A percentile compares a stretch with the other conserved stretches of the same genome.
phyloP scores from a whole-genome alignment of 2,329 filamentous ascomycete genomes.

The Colletotrichum simmondsii region DNA sequence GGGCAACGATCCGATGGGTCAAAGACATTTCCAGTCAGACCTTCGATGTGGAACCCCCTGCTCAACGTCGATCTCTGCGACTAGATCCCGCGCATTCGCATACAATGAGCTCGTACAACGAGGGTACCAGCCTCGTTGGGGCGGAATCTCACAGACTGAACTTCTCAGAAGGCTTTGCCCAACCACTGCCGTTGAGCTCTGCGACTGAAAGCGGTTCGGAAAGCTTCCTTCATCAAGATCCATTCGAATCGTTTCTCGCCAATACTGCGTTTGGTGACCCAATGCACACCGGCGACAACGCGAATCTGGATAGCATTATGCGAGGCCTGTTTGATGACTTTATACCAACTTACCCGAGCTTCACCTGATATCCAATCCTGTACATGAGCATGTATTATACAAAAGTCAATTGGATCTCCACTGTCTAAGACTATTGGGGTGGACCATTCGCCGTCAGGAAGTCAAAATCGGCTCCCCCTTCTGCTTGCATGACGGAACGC shows the following conservation, averaged over 20 bases:
- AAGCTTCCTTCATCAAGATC: constrained; percentile 17
- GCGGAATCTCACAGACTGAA: neutral
- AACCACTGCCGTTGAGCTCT: neutral
- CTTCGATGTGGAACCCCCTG: neutral
- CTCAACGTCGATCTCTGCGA: constrained; percentile 10
- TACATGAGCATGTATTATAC: neutral
- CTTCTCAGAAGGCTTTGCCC: neutral
- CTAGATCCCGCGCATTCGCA: neutral
- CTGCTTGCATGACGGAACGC: constrained; percentile 68
- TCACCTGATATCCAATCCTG: neutral
- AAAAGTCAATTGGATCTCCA: neutral
- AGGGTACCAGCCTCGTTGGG: neutral
- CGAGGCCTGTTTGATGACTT: constrained; percentile 49
- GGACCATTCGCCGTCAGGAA: constrained; percentile 60
- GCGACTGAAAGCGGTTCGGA: neutral
- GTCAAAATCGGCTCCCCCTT: constrained; percentile 70
- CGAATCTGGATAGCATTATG: constrained; percentile 47
- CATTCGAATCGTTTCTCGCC: constrained; percentile 40
- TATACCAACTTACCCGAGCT: constrained; percentile 41
- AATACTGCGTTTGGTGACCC: constrained; percentile 42
- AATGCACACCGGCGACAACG: constrained; percentile 41
- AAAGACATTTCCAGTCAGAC: constrained; percentile 10
- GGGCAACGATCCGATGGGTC: constrained; percentile 44
- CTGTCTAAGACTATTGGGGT: neutral
- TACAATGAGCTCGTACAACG: constrained; percentile 1